A percentile compares a stretch with the other conserved stretches of the same genome.
Conservation (phyloP, 495 filamentous ascomycete genomes). For the Penicillium paxilli region DNA sequence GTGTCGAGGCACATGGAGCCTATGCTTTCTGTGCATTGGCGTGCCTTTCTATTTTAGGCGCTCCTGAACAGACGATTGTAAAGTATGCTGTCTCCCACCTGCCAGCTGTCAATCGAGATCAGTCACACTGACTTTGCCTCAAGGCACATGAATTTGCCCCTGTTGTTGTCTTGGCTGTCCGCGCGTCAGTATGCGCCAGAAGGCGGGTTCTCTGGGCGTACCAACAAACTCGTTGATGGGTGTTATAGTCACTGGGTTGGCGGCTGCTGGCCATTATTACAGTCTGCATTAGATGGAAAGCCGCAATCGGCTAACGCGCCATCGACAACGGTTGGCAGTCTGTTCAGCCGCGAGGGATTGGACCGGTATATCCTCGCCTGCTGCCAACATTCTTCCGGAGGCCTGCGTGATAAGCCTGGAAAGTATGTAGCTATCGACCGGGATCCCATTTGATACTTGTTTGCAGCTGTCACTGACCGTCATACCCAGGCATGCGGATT, state of each 20-base stretch:
- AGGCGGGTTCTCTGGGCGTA: conserved; percentile 86
- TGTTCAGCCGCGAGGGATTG: conserved; percentile 85
- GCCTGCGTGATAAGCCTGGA: conserved; percentile 89
- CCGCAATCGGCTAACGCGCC: conserved; percentile 23
- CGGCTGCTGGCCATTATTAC: conserved; percentile 85
- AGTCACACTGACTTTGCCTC: conserved; percentile 18
- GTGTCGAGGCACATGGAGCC: conserved; percentile 88
- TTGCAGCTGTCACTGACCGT: conserved; percentile 13
- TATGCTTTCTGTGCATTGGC: conserved; percentile 95
- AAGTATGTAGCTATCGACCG: conserved; percentile 59
- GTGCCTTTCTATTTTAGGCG: conserved; percentile 77
- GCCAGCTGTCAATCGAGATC: neutral
- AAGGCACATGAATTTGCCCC: conserved; percentile 75
- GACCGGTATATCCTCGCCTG: conserved; percentile 85
- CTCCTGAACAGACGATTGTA: conserved; percentile 68
- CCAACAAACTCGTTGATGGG: conserved; percentile 97
- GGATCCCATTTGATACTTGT: conserved; percentile 5
- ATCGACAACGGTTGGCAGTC: conserved; percentile 32
- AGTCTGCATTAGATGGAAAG: conserved; percentile 68
- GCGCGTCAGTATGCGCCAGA: conserved; percentile 88
- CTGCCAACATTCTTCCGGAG: conserved; percentile 77
- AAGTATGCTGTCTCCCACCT: conserved; percentile 45
- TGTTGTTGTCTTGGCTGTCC: conserved; percentile 82
- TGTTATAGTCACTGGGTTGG: conserved; percentile 99
- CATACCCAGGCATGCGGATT: conserved; percentile 65